These are phyloP conservation scores for Solanum gandarillasii DNA, from an alignment of 257 asterid species.

Conservation along the genomic window DNA sequence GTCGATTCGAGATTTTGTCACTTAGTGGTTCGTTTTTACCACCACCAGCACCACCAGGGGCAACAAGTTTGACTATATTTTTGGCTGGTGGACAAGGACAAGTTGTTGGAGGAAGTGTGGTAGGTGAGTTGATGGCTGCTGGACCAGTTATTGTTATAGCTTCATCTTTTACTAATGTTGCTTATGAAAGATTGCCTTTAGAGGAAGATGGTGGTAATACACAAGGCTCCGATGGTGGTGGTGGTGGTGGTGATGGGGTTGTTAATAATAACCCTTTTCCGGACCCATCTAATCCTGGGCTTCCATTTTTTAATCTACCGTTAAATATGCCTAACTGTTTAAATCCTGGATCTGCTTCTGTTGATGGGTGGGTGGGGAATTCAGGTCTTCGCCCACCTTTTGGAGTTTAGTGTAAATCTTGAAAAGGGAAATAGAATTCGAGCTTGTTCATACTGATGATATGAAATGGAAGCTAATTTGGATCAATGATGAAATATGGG, in stretches of 20 bases:
- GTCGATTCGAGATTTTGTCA: constrained; percentile 43
- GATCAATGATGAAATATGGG: constrained; percentile 9
- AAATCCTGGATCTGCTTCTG: constrained; percentile 13
- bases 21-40: constrained; percentile 43
- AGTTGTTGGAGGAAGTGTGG: constrained; percentile 55
- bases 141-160: constrained; percentile 53
- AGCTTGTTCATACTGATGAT: neutral
- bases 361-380: constrained; percentile 66
- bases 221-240: constrained; percentile 11
- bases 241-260: constrained; percentile 12
- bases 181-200: constrained; percentile 47
- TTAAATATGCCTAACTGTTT: constrained; percentile 47
- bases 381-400: constrained; percentile 36
- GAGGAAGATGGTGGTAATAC: constrained; percentile 22
- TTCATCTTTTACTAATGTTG: constrained; percentile 46
- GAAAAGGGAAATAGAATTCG: neutral
- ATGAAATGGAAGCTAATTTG: neutral
- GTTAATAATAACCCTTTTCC: constrained; percentile 21
- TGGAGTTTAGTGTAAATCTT: neutral
- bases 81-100: constrained; percentile 55
- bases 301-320: constrained; percentile 71
- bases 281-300: constrained; percentile 47
- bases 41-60: constrained; percentile 57
- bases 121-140: constrained; percentile 42
- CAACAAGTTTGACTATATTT: constrained; percentile 42